A percentile compares a stretch with the other conserved stretches of the same genome.
Evolutionary conservation across 805 yeast genomes (phyloP).

Genomic region (Candida hungchunana): DNA sequence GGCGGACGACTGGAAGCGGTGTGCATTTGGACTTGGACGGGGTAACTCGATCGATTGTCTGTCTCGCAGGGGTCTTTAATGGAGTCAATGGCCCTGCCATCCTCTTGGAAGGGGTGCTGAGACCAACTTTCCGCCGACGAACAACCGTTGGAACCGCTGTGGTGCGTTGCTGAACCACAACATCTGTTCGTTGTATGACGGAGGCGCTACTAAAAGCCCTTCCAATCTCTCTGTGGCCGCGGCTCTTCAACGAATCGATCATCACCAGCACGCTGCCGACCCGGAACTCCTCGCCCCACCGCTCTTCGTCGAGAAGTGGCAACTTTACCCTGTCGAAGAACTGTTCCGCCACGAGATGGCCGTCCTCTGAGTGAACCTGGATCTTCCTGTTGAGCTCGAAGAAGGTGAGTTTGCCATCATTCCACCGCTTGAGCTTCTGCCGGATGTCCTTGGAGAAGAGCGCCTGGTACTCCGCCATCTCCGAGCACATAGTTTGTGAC

Average conservation of each 20-base stretch:
- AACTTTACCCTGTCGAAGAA: slow-evolving; percentile 14
- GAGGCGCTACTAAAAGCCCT: neutral
- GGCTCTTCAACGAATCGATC: slow-evolving; percentile 7
- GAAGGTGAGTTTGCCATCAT: slow-evolving; percentile 22
- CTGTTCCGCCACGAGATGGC: slow-evolving; percentile 14
- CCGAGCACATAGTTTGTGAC: slow-evolving; percentile 24
- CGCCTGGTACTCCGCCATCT: slow-evolving; percentile 19
- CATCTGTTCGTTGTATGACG: neutral
- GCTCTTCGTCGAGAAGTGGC: slow-evolving; percentile 6
- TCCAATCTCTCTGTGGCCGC: neutral
- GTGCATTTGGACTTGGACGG: slow-evolving; percentile 5
- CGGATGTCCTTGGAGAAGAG: slow-evolving; percentile 20
- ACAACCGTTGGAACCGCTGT: too few species aligned
- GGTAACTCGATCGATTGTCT: slow-evolving; percentile 1
- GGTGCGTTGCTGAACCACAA: too few species aligned
- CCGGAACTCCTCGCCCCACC: slow-evolving; percentile 17
- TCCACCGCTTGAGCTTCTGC: slow-evolving; percentile 24
- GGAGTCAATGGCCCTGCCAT: slow-evolving; percentile 1
- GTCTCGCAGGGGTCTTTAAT: neutral
- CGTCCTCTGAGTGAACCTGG: slow-evolving; percentile 16
- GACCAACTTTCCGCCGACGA: too few species aligned
- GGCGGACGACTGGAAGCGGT: too few species aligned
- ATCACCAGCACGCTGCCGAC: slow-evolving; percentile 17
- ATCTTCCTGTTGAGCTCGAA: slow-evolving; percentile 22
- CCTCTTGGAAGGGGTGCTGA: neutral